Percentiles rank a stretch among this genome's conserved stretches.
phyloP scores from a whole-genome alignment of 1,139 yeast species.

The Blastobotrys petasosporus region DNA sequence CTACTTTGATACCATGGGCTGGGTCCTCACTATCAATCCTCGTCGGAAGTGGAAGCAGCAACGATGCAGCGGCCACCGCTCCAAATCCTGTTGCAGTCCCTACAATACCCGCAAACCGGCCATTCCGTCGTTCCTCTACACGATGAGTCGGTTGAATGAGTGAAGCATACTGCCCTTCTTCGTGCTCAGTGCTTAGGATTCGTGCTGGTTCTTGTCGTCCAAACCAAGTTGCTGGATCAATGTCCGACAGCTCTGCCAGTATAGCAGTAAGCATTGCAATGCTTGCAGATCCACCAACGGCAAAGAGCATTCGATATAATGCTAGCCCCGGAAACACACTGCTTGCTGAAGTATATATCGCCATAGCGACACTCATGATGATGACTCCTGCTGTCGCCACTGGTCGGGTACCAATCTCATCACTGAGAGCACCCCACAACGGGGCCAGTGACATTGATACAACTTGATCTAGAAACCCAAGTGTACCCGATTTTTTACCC shows the following conservation, averaged over 20 bases:
- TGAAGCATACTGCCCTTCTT: slow-evolving; percentile 3
- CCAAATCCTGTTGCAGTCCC: slow-evolving; percentile 65
- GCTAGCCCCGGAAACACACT: slow-evolving; percentile 47
- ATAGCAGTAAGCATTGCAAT: slow-evolving; percentile 44
- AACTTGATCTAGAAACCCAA: slow-evolving; percentile 61
- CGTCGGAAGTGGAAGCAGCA: slow-evolving; percentile 68
- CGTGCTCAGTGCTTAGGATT: background rate
- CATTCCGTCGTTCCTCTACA: slow-evolving; percentile 34
- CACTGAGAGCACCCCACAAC: slow-evolving; percentile 57
- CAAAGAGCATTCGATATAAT: slow-evolving; percentile 49
- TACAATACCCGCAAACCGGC: slow-evolving; percentile 53
- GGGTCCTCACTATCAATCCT: slow-evolving; percentile 41
- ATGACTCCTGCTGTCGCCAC: slow-evolving; percentile 44
- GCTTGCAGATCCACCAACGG: slow-evolving; percentile 52
- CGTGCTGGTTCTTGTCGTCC: background rate
- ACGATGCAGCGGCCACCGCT: slow-evolving; percentile 56
- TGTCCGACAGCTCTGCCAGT: slow-evolving; percentile 47
- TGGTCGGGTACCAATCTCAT: slow-evolving; percentile 54
- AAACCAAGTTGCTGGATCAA: slow-evolving; percentile 25
- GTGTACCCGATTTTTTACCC: slow-evolving; percentile 53
- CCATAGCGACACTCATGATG: slow-evolving; percentile 43
- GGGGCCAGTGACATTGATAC: slow-evolving; percentile 53
- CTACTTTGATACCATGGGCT: slow-evolving; percentile 40
- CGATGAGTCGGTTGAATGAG: slow-evolving; percentile 2
- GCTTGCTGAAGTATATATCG: slow-evolving; percentile 45